phyloP scores from a whole-genome alignment of 1,139 yeast species.

The Pichia norvegensis region DNA sequence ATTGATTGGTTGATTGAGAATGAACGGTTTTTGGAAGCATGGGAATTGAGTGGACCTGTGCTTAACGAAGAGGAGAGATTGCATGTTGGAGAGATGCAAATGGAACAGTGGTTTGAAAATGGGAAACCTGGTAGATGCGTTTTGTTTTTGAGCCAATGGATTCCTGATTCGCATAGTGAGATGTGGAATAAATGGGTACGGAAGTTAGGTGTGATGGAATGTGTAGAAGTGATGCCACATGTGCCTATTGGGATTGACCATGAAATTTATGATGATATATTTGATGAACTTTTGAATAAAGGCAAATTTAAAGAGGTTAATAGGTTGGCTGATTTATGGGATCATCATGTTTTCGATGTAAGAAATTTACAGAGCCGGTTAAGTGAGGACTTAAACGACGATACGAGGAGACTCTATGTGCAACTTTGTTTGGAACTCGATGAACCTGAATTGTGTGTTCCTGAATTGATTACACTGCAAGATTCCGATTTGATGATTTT shows the following conservation, averaged over 20 bases:
- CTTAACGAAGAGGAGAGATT: conserved; percentile 45
- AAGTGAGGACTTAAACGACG: conserved; percentile 22
- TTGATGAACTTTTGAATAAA: conserved; percentile 41
- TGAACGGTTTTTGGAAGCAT: conserved; percentile 55
- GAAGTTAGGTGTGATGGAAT: conserved; percentile 40
- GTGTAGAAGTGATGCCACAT: conserved; percentile 52
- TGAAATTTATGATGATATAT: conserved; percentile 43
- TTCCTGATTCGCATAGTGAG: conserved; percentile 30
- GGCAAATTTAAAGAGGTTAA: conserved; percentile 33
- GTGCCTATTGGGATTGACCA: conserved; percentile 26
- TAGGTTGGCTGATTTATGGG: conserved; percentile 50
- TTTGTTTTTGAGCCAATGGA: conserved; percentile 37
- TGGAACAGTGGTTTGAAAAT: conserved; percentile 44
- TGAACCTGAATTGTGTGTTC: conserved; percentile 57
- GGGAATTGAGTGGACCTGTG: conserved; percentile 63
- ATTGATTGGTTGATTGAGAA: conserved; percentile 63
- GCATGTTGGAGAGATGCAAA: conserved; percentile 55
- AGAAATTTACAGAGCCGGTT: conserved; percentile 36
- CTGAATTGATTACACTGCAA: conserved; percentile 48
- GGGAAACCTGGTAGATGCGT: conserved; percentile 56
- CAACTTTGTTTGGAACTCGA: conserved; percentile 48
- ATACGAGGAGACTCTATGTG: conserved; percentile 42
- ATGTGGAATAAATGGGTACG: conserved; percentile 68
- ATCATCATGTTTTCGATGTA: conserved; percentile 44
- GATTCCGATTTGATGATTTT: conserved; percentile 53